phyloP scores from a whole-genome alignment of 2,329 filamentous ascomycete genomes.

The Leptographium wingfieldii region DNA sequence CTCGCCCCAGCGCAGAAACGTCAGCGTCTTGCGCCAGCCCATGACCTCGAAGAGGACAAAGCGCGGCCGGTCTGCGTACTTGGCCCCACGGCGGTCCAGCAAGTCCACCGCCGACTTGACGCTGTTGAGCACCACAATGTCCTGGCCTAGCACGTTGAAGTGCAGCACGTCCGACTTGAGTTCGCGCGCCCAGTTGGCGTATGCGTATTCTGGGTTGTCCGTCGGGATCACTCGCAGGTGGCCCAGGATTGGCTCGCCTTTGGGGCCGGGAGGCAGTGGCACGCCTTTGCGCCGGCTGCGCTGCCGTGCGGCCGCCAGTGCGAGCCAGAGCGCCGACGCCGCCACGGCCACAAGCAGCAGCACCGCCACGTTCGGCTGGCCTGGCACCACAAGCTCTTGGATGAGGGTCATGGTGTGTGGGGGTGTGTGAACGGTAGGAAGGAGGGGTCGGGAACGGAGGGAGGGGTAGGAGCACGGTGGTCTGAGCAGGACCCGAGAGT shows the following conservation, averaged over 20 bases:
- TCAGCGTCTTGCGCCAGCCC: conserved; percentile 30
- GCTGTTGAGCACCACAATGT: conserved; percentile 25
- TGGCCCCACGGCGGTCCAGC: conserved; percentile 24
- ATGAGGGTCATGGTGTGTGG: neutral
- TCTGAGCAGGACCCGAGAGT: neutral
- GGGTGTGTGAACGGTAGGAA: neutral
- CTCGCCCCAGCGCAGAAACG: conserved; percentile 27
- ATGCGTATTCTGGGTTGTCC: conserved; percentile 10
- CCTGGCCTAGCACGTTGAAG: conserved; percentile 23
- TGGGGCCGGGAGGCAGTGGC: conserved; percentile 11
- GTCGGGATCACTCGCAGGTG: conserved; percentile 13
- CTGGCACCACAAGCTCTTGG: neutral
- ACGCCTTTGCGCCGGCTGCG: conserved; percentile 1
- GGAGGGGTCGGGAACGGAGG: neutral
- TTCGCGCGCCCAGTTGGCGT: conserved; percentile 12
- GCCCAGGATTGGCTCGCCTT: conserved; percentile 12
- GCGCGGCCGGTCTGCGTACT: conserved; percentile 24
- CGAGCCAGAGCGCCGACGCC: neutral
- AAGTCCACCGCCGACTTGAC: conserved; percentile 24
- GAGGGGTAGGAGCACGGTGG: neutral
- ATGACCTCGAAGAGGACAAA: conserved; percentile 25
- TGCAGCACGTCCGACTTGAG: conserved; percentile 17
- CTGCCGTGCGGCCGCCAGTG: neutral
- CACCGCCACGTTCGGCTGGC: neutral
- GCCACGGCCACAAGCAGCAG: neutral